Percentiles rank a stretch among this genome's conserved stretches.
Conservation (phyloP, 1,139 yeast genomes). For the Eremothecium coryli region DNA sequence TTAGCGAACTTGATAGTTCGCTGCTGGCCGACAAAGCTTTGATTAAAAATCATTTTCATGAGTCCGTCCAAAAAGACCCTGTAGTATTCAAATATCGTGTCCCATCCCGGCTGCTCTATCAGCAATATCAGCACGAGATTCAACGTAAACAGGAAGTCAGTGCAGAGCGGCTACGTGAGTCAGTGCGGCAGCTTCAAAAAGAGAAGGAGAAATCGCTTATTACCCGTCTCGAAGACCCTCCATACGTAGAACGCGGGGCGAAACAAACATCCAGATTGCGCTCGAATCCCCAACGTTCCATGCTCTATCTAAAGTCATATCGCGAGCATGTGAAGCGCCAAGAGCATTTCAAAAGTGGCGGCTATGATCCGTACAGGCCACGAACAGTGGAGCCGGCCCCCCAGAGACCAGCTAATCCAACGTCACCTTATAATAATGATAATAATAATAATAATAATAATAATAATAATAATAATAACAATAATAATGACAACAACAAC, state of each 20-base stretch:
- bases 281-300: conserved; percentile 10
- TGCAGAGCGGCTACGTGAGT: conserved; percentile 39
- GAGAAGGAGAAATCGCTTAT: conserved; percentile 43
- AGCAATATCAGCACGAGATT: conserved; percentile 38
- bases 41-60: conserved; percentile 11
- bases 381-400: conserved; percentile 5
- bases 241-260: conserved; percentile 14
- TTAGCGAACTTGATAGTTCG: conserved; percentile 11
- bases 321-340: conserved; percentile 19
- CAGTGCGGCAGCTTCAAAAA: conserved; percentile 36
- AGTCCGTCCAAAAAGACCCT: conserved; percentile 16
- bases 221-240: conserved; percentile 28
- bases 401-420: background rate
- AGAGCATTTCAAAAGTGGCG: conserved; percentile 20
- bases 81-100: conserved; percentile 24
- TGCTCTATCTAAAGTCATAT: conserved; percentile 16
- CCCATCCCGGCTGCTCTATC: conserved; percentile 36
- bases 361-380: conserved; percentile 13
- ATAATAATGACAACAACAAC: too few species aligned
- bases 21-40: conserved; percentile 11
- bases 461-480: too few species aligned
- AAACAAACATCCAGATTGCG: conserved; percentile 1
- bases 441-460: too few species aligned
- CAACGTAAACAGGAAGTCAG: conserved; percentile 42
- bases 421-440: too few species aligned